Evolutionary conservation across 345 rosid species (phyloP), one percentile per base, ranked within the genome.

Genomic region (Arabis hirsuta): DNA sequence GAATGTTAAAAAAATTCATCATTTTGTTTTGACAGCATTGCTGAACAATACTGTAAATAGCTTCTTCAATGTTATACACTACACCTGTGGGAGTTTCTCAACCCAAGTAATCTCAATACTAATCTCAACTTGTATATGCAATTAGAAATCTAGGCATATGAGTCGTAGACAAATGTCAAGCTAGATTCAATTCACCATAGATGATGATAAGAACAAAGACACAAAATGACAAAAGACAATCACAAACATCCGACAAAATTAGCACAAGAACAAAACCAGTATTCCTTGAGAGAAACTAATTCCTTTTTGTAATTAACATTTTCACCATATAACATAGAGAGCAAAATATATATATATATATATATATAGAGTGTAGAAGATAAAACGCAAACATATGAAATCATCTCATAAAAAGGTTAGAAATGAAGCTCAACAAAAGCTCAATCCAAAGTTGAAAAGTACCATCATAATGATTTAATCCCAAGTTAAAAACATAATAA

Each of bases 361-460:
- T 2, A 22, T 22, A 22, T 1, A 22, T 22, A 22, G 24, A 22
- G 43, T 13, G 43, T 13, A 50, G 20, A 48, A 11, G 1, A 44
- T 8, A 4, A 44, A 13, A 45, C 10, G 59, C n/a, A 50, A 47
- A 59, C 38, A 72, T 11, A 62, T 14, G 7, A 46, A 0, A 65
- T 0, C 9, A 34, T 55, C 13, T 9, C 34, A 57, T 19, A 41
- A 69, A 6, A 36, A 34, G 2, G 2, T 39, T 51, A 39, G 72
- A 29, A 64, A 26, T 12, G 12, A 81, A 57, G 53, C 22, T 65
- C 38, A 6, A 66, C 38, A 34, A 66, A 73, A 70, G 58, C 64
- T 57, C 62, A 65, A 75, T 75, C 67, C 39, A 51, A 64, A 26
- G 72, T 67, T 59, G 24, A 1, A 45, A 78, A 67, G 76, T 80